Conservation (phyloP, 1,284 basidiomycete genomes). For the Anthracocystis setariae region DNA sequence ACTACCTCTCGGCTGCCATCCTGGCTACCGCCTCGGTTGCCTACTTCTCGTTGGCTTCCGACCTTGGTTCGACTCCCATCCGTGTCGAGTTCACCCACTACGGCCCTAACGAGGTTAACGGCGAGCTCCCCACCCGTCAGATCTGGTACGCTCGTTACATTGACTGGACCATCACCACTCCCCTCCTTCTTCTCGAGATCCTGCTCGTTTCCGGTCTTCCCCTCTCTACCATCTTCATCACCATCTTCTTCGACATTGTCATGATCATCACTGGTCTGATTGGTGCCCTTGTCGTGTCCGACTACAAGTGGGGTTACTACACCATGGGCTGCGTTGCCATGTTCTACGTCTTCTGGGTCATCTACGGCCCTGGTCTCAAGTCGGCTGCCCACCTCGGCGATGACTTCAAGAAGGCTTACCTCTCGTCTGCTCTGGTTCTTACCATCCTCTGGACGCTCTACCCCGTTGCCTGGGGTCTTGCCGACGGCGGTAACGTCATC, state of each 20-base stretch:
- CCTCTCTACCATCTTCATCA: constrained; percentile 72
- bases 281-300: constrained; percentile 71
- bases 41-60: constrained; percentile 75
- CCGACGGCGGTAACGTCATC: constrained; percentile 72
- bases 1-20: constrained; percentile 69
- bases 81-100: constrained; percentile 71
- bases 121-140: constrained; percentile 69
- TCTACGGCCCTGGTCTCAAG: constrained; percentile 66
- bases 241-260: constrained; percentile 72
- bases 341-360: constrained; percentile 68
- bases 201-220: constrained; percentile 73
- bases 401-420: constrained; percentile 69
- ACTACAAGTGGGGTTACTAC: constrained; percentile 72
- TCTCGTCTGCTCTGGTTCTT: constrained; percentile 67
- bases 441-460: constrained; percentile 55
- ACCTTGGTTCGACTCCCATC: constrained; percentile 73
- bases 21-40: constrained; percentile 67
- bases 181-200: constrained; percentile 72
- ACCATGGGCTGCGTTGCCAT: constrained; percentile 71
- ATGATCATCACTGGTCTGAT: constrained; percentile 73
- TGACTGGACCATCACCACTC: constrained; percentile 71
- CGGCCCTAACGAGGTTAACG: constrained; percentile 34
- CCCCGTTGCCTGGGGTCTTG: constrained; percentile 70
- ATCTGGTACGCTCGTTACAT: constrained; percentile 71
- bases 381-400: constrained; percentile 68